A percentile compares a stretch with the other conserved stretches of the same genome.
Conservation (phyloP, 257 asterid species). For the Salvia splendens region DNA sequence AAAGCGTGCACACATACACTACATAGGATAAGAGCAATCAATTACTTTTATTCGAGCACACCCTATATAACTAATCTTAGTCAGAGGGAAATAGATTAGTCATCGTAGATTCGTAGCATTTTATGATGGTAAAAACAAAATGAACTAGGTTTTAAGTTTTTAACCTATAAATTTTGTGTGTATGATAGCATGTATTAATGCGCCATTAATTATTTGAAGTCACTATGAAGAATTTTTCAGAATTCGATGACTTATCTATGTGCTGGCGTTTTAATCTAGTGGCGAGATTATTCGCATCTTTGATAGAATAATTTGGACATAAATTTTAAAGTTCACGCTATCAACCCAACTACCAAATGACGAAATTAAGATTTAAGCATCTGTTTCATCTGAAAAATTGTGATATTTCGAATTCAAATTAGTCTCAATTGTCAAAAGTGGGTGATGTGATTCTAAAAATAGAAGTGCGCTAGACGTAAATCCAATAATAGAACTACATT, state of each 20-base stretch:
- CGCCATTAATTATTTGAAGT: neutral
- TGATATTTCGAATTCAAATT: neutral
- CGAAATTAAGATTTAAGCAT: neutral
- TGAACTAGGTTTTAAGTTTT: too few relatives aligned
- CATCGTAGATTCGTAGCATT: neutral
- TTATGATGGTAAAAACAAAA: too few relatives aligned
- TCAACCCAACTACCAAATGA: slow-evolving; percentile 1
- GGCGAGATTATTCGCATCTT: slow-evolving; percentile 19
- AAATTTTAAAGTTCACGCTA: neutral
- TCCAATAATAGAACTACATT: too few relatives aligned
- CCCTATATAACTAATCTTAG: too few relatives aligned
- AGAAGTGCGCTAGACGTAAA: too few relatives aligned
- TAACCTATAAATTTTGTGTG: too few relatives aligned
- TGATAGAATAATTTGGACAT: slow-evolving; percentile 11
- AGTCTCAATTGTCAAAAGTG: too few relatives aligned
- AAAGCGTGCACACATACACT: too few relatives aligned
- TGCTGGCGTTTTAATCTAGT: neutral
- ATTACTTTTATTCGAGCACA: neutral
- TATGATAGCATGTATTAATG: neutral
- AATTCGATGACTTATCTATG: neutral
- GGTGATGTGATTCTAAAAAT: too few relatives aligned
- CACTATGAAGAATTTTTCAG: neutral
- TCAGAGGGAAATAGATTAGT: too few relatives aligned
- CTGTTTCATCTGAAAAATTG: neutral
- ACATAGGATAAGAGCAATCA: too few relatives aligned